Conservation (phyloP, 2,329 filamentous ascomycete genomes). For the Aureobasidium musti region DNA sequence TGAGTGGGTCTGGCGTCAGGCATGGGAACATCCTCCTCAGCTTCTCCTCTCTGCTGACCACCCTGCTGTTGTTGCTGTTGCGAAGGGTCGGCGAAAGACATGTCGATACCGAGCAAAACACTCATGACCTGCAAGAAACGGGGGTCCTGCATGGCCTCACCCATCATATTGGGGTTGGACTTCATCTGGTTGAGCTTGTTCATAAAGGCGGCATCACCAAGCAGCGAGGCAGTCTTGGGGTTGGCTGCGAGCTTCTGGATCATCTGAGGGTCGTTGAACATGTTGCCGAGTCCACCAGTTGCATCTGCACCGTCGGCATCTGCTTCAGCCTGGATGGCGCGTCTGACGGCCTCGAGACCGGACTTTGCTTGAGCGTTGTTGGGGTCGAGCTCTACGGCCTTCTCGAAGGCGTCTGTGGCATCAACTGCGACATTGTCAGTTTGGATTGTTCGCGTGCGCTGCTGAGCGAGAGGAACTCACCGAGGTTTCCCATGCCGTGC, state of each 20-base stretch:
- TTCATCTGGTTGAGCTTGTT: slow-evolving; percentile 79
- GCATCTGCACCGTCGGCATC: slow-evolving; percentile 67
- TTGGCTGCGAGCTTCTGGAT: slow-evolving; percentile 88
- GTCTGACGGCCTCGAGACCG: slow-evolving; percentile 79
- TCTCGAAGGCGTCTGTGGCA: slow-evolving; percentile 86
- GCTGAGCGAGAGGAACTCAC: slow-evolving; percentile 45
- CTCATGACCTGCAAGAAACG: slow-evolving; percentile 92
- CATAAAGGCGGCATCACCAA: slow-evolving; percentile 88
- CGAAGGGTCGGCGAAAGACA: slow-evolving; percentile 66
- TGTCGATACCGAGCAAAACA: slow-evolving; percentile 89
- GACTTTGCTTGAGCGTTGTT: slow-evolving; percentile 91
- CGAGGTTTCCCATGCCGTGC: slow-evolving; percentile 81
- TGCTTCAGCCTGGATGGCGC: slow-evolving; percentile 80
- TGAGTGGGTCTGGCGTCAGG: slow-evolving; percentile 61
- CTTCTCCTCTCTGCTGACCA: slow-evolving; percentile 47
- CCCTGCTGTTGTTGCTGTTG: slow-evolving; percentile 42
- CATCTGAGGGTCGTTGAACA: slow-evolving; percentile 93
- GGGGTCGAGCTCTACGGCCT: slow-evolving; percentile 90
- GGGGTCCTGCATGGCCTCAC: slow-evolving; percentile 82
- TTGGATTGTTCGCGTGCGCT: neutral
- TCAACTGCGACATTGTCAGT: slow-evolving; percentile 54
- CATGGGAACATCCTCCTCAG: slow-evolving; percentile 76
- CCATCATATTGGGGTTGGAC: slow-evolving; percentile 75
- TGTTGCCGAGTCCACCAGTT: slow-evolving; percentile 74
- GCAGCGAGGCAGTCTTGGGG: slow-evolving; percentile 82